Conservation (phyloP, 169 alveolate genomes). For the Plasmodium vivax region DNA sequence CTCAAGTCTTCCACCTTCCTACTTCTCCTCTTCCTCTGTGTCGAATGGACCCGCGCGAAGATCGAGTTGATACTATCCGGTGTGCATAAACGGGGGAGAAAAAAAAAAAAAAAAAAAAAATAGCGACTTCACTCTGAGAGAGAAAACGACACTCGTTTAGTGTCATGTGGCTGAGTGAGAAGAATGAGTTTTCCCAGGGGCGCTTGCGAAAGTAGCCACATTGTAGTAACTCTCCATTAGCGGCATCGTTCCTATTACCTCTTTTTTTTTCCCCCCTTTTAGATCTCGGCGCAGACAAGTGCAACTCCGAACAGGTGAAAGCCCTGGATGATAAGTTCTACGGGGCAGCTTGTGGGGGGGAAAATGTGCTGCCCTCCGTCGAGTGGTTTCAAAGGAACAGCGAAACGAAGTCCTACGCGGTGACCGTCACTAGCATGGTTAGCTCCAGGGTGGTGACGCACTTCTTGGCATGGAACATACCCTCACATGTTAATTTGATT, state of each 20-base stretch:
- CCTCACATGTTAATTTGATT: constrained; percentile 33
- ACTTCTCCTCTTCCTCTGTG: neutral
- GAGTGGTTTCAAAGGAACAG: constrained; percentile 59
- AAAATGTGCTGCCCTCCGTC: constrained; percentile 17
- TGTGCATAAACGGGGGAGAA: neutral
- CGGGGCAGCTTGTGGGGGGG: constrained; percentile 38
- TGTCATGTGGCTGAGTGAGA: neutral
- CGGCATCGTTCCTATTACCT: neutral
- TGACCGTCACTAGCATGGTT: constrained; percentile 30
- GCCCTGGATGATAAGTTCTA: constrained; percentile 22
- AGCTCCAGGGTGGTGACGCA: constrained; percentile 1
- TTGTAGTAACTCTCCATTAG: neutral
- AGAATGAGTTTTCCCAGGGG: neutral
- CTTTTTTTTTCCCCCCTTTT: neutral
- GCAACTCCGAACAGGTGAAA: constrained; percentile 27
- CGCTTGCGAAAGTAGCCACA: neutral
- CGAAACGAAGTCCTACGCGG: constrained; percentile 45
- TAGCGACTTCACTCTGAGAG: neutral
- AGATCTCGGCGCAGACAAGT: constrained; percentile 33
- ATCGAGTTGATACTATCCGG: constrained; percentile 48
- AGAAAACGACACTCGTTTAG: neutral
- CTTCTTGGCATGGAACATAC: constrained; percentile 58
- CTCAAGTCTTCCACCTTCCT: neutral
- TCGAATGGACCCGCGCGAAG: neutral
- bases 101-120: neutral